Conservation (phyloP, 495 filamentous ascomycete species). For the Xylaria bambusicola region DNA sequence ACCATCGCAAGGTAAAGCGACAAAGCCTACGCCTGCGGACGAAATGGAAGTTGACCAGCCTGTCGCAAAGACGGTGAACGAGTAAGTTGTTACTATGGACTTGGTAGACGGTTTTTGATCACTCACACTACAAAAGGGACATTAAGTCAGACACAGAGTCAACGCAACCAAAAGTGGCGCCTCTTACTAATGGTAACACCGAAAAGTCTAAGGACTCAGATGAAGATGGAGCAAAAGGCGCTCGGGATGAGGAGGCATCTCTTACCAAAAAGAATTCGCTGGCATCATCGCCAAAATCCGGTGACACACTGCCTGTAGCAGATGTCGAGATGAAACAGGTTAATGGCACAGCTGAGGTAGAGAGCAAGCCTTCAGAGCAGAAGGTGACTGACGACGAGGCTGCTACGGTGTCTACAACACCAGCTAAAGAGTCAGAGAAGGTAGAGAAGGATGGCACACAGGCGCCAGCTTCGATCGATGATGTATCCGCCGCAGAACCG, state of each 20-base stretch:
- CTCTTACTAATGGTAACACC: conserved; percentile 25
- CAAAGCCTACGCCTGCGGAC: conserved; percentile 14
- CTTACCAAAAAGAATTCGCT: too few relatives aligned
- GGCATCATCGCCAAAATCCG: too few relatives aligned
- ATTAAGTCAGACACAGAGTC: conserved; percentile 31
- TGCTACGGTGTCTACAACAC: background rate
- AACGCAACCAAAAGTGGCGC: conserved; percentile 26
- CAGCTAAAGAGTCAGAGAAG: background rate
- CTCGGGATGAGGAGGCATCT: conserved; percentile 20
- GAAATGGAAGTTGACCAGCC: conserved; percentile 21
- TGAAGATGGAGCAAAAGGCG: conserved; percentile 21
- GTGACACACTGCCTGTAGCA: conserved; percentile 10
- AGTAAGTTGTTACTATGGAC: conserved; percentile 29
- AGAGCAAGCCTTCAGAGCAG: conserved; percentile 9
- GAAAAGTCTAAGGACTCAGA: conserved; percentile 18
- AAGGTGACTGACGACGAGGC: background rate
- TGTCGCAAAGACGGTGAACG: conserved; percentile 19
- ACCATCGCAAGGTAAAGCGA: conserved; percentile 20
- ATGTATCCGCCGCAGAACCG: conserved; percentile 5
- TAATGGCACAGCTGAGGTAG: conserved; percentile 17
- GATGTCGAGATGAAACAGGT: conserved; percentile 38
- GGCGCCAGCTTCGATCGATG: conserved; percentile 13
- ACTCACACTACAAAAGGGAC: conserved; percentile 23
- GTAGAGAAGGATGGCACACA: conserved; percentile 7
- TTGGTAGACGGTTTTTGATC: background rate